Evolutionary conservation across 1,284 basidiomycete species (phyloP).

Genomic region (Inonotus hispidus): DNA sequence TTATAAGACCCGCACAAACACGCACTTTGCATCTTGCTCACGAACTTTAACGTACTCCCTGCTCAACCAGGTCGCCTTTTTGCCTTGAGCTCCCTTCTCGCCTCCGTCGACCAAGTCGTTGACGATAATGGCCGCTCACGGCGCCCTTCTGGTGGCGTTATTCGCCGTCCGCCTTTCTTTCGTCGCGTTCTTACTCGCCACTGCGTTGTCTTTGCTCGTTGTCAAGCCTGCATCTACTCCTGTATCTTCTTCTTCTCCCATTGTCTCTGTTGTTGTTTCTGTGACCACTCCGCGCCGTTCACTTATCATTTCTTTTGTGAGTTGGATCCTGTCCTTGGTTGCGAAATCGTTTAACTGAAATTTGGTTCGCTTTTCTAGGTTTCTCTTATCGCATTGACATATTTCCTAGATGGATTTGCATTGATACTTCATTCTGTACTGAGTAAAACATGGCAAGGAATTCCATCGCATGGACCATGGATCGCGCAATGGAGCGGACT

Average conservation of each 20-base stretch:
- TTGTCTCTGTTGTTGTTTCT: conserved; percentile 71
- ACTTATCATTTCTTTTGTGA: conserved; percentile 63
- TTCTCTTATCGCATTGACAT: conserved; percentile 63
- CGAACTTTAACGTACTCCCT: conserved; percentile 20
- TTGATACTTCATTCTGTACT: conserved; percentile 62
- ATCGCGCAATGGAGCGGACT: conserved; percentile 49
- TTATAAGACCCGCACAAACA: conserved; percentile 25
- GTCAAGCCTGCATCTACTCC: conserved; percentile 40
- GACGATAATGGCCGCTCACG: conserved; percentile 21
- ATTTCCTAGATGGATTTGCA: conserved; percentile 78
- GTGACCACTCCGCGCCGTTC: conserved; percentile 64
- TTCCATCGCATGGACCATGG: conserved; percentile 16
- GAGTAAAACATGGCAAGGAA: conserved; percentile 51
- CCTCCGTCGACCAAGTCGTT: conserved; percentile 11
- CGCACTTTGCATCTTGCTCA: conserved; percentile 16
- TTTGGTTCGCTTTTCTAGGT: neutral
- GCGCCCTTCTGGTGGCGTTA: conserved; percentile 35
- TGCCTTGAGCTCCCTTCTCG: conserved; percentile 17
- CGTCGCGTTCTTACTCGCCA: conserved; percentile 55
- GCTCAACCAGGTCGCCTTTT: conserved; percentile 14
- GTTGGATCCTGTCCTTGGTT: conserved; percentile 21
- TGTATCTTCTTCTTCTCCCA: conserved; percentile 45
- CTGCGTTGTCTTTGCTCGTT: conserved; percentile 53
- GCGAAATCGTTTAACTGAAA: conserved; percentile 22
- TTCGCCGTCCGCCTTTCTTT: conserved; percentile 57